Evolutionary conservation across 345 rosid species (phyloP), one percentile per base, ranked within the genome.

Genomic region (Linum lewisii): DNA sequence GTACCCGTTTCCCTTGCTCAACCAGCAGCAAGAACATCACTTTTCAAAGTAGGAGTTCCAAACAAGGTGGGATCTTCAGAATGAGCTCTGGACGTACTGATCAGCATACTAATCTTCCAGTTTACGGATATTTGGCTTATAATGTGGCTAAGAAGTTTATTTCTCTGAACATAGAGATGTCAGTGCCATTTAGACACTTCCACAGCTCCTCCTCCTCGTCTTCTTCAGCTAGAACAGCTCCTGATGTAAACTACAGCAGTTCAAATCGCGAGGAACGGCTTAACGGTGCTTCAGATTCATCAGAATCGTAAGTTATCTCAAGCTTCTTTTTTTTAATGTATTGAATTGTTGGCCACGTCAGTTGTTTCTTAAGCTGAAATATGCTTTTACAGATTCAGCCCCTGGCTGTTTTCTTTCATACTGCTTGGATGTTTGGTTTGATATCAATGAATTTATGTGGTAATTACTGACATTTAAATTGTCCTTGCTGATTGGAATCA

Each of bases 211-310:
- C 77, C 4, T 62, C 69, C 38, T 65, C 75, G 54, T 74, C 65
- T 22, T 73, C 68, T 58, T 74, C 90, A 34, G 82, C 88, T 64
- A 82, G 86, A 63, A 79, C 75, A 54, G 95, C 90, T 53, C 73
- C 86, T 59, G 83, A 89, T 70, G 76, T 87, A 6, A 79, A 84
- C 16, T 81, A 79, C 22, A 94, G 86, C 62, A 81, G 72, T 71
- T 72, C 84, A 60, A 59, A 66, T 19, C 61, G 62, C 1, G 95
- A 80, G 44, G 99, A 85, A 56, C 84, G 69, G 68, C 76, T 59
- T 70, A 66, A 74, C 45, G 72, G 65, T 62, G 74, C 86, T 60
- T 24, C 69, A 5, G 77, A 29, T 50, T 73, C 86, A 63, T 78
- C 84, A 49, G 85, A 73, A 18, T 75, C 70, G 94, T 86, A 86